Evolutionary conservation across 768 basidiomycete species (phyloP).

Genomic region (Suillus alpinus): DNA sequence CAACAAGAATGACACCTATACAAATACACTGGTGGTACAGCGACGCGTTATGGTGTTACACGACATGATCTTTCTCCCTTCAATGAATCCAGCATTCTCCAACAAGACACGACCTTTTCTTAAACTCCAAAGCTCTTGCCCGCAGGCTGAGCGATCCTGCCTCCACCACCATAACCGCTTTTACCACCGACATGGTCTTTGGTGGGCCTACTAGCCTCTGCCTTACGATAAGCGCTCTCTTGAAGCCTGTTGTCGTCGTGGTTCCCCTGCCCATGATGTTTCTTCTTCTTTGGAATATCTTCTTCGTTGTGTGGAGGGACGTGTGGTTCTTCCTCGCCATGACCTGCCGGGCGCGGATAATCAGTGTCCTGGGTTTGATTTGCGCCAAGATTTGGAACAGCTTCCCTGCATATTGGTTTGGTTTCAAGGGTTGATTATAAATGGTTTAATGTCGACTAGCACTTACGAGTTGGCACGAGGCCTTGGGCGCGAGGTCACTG

Average conservation of each 20-base stretch:
- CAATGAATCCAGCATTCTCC: background rate
- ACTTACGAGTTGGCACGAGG: conserved; percentile 34
- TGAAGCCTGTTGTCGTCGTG: conserved; percentile 46
- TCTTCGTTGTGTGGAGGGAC: conserved; percentile 44
- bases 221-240: conserved; percentile 44
- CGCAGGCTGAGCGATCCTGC: conserved; percentile 58
- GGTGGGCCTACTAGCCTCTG: conserved; percentile 48
- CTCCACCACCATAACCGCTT: conserved; percentile 41
- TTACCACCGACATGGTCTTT: conserved; percentile 34
- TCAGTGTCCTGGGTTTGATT: conserved; percentile 31
- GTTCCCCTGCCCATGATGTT: conserved; percentile 36
- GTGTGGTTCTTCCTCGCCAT: conserved; percentile 31
- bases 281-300: conserved; percentile 47
- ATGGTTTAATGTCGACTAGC: background rate
- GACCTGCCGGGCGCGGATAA: conserved; percentile 54
- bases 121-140: conserved; percentile 40
- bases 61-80: background rate
- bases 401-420: background rate
- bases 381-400: conserved; percentile 10
- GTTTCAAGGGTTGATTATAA: background rate
- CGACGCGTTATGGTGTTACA: background rate
- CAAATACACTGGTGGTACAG: conserved; percentile 3
- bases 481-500: conserved; percentile 40
- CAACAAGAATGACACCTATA: background rate
- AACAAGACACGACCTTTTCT: conserved; percentile 12